Evolutionary conservation across 2,329 filamentous ascomycete genomes (phyloP).

Genomic region (Colletotrichum abscissum): DNA sequence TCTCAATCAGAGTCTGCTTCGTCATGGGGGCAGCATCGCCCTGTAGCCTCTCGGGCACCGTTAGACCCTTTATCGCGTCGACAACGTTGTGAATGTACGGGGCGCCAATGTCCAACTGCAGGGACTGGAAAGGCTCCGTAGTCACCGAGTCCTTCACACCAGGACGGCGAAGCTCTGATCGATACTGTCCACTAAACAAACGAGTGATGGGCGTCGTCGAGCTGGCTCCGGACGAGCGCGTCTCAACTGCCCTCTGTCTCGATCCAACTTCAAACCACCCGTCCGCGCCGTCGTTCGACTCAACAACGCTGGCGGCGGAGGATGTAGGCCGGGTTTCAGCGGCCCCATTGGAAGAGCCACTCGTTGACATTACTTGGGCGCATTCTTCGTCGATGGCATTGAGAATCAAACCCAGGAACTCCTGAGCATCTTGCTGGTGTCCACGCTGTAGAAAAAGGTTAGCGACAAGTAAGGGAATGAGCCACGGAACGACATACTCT

Average conservation of each 20-base stretch:
- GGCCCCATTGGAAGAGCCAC: slow-evolving; percentile 34
- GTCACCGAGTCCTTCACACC: slow-evolving; percentile 93
- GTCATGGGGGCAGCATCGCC: slow-evolving; percentile 81
- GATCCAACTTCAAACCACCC: slow-evolving; percentile 97
- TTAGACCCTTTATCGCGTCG: slow-evolving; percentile 88
- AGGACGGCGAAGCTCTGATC: slow-evolving; percentile 88
- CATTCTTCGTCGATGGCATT: slow-evolving; percentile 96
- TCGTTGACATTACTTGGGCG: slow-evolving; percentile 72
- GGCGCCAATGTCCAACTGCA: slow-evolving; percentile 94
- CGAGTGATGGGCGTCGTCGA: slow-evolving; percentile 87
- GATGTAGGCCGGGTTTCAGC: slow-evolving; percentile 41
- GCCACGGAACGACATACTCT: slow-evolving; percentile 66
- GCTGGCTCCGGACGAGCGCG: slow-evolving; percentile 83
- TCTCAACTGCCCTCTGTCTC: slow-evolving; percentile 88
- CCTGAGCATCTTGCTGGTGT: slow-evolving; percentile 97
- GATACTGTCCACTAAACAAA: slow-evolving; percentile 91
- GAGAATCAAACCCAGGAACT: slow-evolving; percentile 93
- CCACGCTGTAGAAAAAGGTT: slow-evolving; percentile 71
- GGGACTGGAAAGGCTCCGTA: slow-evolving; percentile 90
- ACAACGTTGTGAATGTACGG: slow-evolving; percentile 89
- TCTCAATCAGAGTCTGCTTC: slow-evolving; percentile 96
- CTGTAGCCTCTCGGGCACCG: slow-evolving; percentile 84
- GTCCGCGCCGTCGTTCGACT: slow-evolving; percentile 54
- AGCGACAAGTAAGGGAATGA: slow-evolving; percentile 25
- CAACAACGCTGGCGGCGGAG: slow-evolving; percentile 40